phyloP scores from a whole-genome alignment of 1,284 basidiomycete species.

The Puccinia triticina region DNA sequence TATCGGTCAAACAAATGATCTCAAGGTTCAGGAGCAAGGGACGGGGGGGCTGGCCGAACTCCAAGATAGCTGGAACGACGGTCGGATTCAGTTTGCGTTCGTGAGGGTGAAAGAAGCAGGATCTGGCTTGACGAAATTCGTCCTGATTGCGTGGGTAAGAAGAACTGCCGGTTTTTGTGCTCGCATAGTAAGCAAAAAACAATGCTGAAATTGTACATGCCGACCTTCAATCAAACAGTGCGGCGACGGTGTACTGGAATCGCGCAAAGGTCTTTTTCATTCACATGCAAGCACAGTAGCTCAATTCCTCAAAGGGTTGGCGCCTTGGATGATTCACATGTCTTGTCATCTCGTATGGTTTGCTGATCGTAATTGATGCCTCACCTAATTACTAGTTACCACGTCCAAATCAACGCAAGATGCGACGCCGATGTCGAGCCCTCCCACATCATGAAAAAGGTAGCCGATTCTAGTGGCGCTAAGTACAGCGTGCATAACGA shows the following conservation, averaged over 20 bases:
- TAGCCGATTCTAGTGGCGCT: conserved; percentile 87
- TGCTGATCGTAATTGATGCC: neutral
- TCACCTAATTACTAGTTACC: conserved; percentile 62
- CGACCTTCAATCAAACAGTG: conserved; percentile 64
- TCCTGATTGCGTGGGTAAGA: conserved; percentile 68
- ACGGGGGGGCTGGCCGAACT: conserved; percentile 83
- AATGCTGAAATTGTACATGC: neutral
- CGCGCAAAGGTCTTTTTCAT: conserved; percentile 86
- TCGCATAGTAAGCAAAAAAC: neutral
- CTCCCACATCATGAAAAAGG: conserved; percentile 77
- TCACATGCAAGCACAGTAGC: conserved; percentile 82
- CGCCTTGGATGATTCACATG: neutral
- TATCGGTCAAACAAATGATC: conserved; percentile 81
- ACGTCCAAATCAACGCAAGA: conserved; percentile 87
- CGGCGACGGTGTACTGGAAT: conserved; percentile 91
- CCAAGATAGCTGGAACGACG: conserved; percentile 91
- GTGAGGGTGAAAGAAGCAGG: conserved; percentile 84
- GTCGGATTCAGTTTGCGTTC: conserved; percentile 92
- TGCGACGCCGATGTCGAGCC: conserved; percentile 85
- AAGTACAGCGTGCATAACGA: conserved; percentile 75
- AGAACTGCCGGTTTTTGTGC: neutral
- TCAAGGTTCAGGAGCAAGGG: conserved; percentile 85
- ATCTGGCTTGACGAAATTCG: conserved; percentile 86
- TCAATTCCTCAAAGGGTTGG: conserved; percentile 73
- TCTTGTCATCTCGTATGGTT: neutral